Evolutionary conservation across 768 basidiomycete species (phyloP).

Genomic region (Omphalotus guepiniiformis): DNA sequence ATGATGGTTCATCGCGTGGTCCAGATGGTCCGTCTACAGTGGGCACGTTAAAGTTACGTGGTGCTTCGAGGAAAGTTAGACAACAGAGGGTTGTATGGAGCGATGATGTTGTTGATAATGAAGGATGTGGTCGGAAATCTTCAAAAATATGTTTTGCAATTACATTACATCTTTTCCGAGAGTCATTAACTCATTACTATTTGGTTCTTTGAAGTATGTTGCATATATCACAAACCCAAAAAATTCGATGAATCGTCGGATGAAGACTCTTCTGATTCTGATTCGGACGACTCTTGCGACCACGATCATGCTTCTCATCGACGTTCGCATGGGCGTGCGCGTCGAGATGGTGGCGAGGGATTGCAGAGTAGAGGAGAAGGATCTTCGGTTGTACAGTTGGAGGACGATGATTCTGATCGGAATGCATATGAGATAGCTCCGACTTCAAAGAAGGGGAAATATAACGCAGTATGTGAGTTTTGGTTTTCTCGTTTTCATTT

Average conservation of each 20-base stretch:
- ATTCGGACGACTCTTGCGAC: conserved; percentile 30
- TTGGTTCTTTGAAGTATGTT: conserved; percentile 62
- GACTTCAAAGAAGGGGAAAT: conserved; percentile 31
- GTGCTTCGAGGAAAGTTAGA: conserved; percentile 29
- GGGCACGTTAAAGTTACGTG: conserved; percentile 58
- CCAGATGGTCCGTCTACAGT: conserved; percentile 22
- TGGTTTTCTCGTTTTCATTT: too few relatives aligned
- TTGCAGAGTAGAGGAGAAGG: conserved; percentile 10
- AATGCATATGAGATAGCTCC: conserved; percentile 51
- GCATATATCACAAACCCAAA: conserved; percentile 86
- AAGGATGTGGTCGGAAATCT: conserved; percentile 83
- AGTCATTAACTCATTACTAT: background rate
- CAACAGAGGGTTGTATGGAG: conserved; percentile 73
- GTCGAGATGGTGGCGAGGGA: conserved; percentile 4
- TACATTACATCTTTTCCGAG: background rate
- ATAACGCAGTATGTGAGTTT: too few relatives aligned
- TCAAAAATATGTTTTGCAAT: conserved; percentile 72
- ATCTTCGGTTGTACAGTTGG: conserved; percentile 9
- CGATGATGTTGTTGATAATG: conserved; percentile 87
- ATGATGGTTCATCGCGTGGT: conserved; percentile 2
- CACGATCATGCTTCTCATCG: conserved; percentile 19
- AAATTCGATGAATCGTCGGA: conserved; percentile 81
- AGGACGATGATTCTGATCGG: conserved; percentile 20
- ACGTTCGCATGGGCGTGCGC: conserved; percentile 13
- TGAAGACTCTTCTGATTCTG: conserved; percentile 49